phyloP scores from a whole-genome alignment of 1,139 yeast genomes.

The Diutina ranongensis region DNA sequence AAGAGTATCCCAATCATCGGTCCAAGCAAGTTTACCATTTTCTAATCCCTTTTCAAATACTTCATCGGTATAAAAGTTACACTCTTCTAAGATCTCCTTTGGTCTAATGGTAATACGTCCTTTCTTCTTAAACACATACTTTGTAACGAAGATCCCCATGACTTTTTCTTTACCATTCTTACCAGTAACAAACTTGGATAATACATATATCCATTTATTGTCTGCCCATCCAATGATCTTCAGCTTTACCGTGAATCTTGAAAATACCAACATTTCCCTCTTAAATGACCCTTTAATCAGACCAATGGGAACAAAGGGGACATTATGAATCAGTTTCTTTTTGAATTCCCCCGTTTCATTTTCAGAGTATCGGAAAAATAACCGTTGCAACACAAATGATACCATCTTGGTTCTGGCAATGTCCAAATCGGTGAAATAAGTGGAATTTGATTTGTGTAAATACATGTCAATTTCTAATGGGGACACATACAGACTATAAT shows the following conservation, averaged over 20 bases:
- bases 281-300: conserved; percentile 58
- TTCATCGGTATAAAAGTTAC: conserved; percentile 46
- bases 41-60: conserved; percentile 14
- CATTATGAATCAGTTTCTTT: conserved; percentile 15
- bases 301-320: conserved; percentile 73
- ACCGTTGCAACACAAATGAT: conserved; percentile 36
- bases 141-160: conserved; percentile 45
- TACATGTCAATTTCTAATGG: conserved; percentile 78
- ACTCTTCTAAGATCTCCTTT: conserved; percentile 38
- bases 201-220: conserved; percentile 64
- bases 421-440: conserved; percentile 79
- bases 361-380: conserved; percentile 15
- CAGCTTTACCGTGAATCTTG: conserved; percentile 41
- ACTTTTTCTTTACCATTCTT: conserved; percentile 26
- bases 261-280: conserved; percentile 62
- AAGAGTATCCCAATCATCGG: conserved; percentile 4
- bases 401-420: conserved; percentile 61
- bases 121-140: conserved; percentile 63
- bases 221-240: conserved; percentile 74
- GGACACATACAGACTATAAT: conserved; percentile 40
- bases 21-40: background rate
- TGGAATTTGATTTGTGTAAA: conserved; percentile 76
- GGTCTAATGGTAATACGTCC: conserved; percentile 67
- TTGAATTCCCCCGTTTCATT: conserved; percentile 28
- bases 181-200: conserved; percentile 45